Percentiles rank a stretch among this genome's conserved stretches.
phyloP scores from a whole-genome alignment of 768 basidiomycete genomes.

The Amanita phalloides region DNA sequence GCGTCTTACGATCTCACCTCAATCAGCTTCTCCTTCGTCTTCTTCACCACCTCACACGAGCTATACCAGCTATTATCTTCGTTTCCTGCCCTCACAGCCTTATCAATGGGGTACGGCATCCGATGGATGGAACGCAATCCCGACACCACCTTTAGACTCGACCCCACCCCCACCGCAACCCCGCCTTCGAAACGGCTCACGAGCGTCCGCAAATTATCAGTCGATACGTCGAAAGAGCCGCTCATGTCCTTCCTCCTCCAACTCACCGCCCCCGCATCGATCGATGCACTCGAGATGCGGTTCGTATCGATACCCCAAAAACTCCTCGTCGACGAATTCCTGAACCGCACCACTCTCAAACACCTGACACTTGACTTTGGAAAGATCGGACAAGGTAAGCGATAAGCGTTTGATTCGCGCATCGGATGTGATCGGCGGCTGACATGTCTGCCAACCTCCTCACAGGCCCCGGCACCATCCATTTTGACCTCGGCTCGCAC shows the following conservation, averaged over 20 bases:
- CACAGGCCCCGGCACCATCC: neutral
- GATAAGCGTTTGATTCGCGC: neutral
- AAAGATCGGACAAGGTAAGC: neutral
- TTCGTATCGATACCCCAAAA: neutral
- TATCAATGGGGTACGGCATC: neutral
- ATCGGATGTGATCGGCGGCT: neutral
- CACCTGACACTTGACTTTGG: conserved; percentile 5
- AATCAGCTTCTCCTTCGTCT: neutral
- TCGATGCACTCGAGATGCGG: neutral
- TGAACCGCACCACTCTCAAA: neutral
- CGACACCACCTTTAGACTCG: neutral
- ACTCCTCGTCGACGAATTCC: neutral
- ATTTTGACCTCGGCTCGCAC: conserved; percentile 2
- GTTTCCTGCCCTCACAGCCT: neutral
- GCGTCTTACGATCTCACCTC: conserved; percentile 2
- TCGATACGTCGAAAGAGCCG: neutral
- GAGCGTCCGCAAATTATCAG: neutral
- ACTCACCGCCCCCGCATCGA: neutral
- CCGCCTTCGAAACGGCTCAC: neutral
- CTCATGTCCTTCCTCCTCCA: conserved; percentile 2
- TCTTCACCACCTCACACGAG: neutral
- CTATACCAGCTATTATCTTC: neutral
- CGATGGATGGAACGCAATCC: neutral
- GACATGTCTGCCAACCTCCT: neutral
- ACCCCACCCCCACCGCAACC: too few species aligned